Conservation (phyloP, 2,329 filamentous ascomycete species). For the Aspergillus arachidicola region DNA sequence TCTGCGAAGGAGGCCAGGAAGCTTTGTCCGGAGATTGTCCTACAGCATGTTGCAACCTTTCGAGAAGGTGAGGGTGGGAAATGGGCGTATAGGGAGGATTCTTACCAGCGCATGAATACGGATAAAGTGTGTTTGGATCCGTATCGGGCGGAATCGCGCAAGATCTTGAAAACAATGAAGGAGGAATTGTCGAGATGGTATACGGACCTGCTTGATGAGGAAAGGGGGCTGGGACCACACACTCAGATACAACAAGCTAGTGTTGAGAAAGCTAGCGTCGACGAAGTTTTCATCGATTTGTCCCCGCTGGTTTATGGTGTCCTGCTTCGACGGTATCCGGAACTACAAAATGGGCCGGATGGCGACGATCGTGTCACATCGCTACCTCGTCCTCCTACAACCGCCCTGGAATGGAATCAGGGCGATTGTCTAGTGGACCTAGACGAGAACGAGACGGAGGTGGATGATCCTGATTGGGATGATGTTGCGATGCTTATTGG, state of each 20-base stretch:
- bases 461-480: slow-evolving; percentile 91
- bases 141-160: slow-evolving; percentile 81
- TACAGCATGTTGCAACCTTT: slow-evolving; percentile 95
- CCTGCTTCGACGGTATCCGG: slow-evolving; percentile 74
- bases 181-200: slow-evolving; percentile 62
- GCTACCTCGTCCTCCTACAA: slow-evolving; percentile 72
- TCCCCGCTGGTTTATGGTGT: slow-evolving; percentile 79
- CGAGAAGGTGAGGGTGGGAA: slow-evolving; percentile 80
- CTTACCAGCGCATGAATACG: slow-evolving; percentile 74
- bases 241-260: slow-evolving; percentile 46
- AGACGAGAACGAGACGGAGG: slow-evolving; percentile 70
- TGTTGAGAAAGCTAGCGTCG: slow-evolving; percentile 91
- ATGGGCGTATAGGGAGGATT: slow-evolving; percentile 88
- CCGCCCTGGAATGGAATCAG: slow-evolving; percentile 78
- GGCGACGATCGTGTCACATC: slow-evolving; percentile 54
- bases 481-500: slow-evolving; percentile 85
- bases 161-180: slow-evolving; percentile 78
- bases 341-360: slow-evolving; percentile 64
- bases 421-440: slow-evolving; percentile 78
- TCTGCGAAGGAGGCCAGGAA: slow-evolving; percentile 80
- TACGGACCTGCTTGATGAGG: slow-evolving; percentile 22
- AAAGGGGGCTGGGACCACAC: slow-evolving; percentile 10
- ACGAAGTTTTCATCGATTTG: slow-evolving; percentile 93
- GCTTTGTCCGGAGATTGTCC: slow-evolving; percentile 78
- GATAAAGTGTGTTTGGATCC: slow-evolving; percentile 95